phyloP scores from a whole-genome alignment of 768 basidiomycete species.

The Lactarius tabidus region DNA sequence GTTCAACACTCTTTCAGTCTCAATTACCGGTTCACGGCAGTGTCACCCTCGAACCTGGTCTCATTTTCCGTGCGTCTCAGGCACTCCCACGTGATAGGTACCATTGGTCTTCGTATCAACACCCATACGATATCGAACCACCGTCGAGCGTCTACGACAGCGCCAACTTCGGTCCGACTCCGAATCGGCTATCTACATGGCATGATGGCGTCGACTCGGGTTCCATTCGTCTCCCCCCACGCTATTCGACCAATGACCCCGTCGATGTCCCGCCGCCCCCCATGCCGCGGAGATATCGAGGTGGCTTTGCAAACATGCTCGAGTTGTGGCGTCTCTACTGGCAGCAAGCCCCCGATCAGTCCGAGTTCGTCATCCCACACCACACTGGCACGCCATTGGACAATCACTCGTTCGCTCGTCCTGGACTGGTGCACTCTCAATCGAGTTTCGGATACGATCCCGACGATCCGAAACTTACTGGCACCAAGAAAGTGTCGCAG shows the following conservation, averaged over 20 bases:
- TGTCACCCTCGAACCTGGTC: constrained; percentile 1
- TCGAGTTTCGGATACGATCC: constrained; percentile 41
- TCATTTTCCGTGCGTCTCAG: constrained; percentile 1
- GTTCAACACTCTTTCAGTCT: constrained; percentile 5
- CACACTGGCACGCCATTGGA: neutral
- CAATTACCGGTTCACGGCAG: constrained; percentile 15
- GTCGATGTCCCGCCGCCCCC: constrained; percentile 6
- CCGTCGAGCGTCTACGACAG: constrained; percentile 42
- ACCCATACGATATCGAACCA: constrained; percentile 58
- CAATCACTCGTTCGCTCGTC: neutral
- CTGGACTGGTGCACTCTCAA: constrained; percentile 6
- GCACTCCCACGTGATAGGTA: constrained; percentile 33
- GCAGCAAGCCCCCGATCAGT: constrained; percentile 14
- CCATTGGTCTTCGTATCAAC: constrained; percentile 52
- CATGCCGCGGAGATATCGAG: constrained; percentile 20
- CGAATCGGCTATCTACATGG: constrained; percentile 30
- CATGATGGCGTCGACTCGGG: neutral
- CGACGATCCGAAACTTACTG: constrained; percentile 70
- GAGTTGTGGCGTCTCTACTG: constrained; percentile 22
- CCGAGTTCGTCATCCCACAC: constrained; percentile 15
- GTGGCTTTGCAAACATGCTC: constrained; percentile 23
- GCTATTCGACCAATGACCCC: constrained; percentile 15
- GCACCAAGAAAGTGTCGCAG: constrained; percentile 44
- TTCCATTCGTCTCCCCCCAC: constrained; percentile 15
- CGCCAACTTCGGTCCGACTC: constrained; percentile 12